Base-by-base conservation (phyloP, 495 filamentous ascomycete genomes). In the Bacidia rubella region DNA sequence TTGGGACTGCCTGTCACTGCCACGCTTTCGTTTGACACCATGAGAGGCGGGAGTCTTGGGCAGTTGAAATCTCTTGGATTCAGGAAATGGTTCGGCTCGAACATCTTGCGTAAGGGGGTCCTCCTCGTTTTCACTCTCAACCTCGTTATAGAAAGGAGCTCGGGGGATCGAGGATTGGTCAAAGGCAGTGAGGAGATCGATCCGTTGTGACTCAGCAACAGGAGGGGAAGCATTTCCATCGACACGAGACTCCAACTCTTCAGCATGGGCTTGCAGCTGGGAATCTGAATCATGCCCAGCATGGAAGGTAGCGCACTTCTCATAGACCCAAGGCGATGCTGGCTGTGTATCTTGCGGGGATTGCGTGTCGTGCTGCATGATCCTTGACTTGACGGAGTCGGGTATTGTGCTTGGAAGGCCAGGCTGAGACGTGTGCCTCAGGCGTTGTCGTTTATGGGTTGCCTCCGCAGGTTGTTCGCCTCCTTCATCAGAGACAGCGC, bases 241-340 rank as follows among this genome's bases (percentile, higher is more conserved):
- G 10, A n/a, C 47, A 5, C n/a, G 22, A 39, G 11, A 19, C 2
- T 1, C 12, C 1, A 68, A 52, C 11, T 72, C 68, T 11, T 63
- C 66, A 11, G 54, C 64, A 32, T 70, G 66, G 2, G 55, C 62
- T 17, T 63, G 48, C 35, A 55, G 51, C n/a, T 46, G 48, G 12
- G 45, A 20, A n/a, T 7, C 35, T 4, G 19, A 15, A 39, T 65
- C 57, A 56, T 68, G 68, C 43, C 66, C 61, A 17, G 12, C 41
- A n/a, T 44, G 12, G 41, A 44, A 5, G 29, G 57, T 64, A 12
- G 73, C 67, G 32, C 74, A 63, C 32, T 67, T 66, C 49, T 74
- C 73, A 51, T 68, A 74, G n/a, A 75, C 67, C 23, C 70, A 73
- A 58, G 74, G 74, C 11, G 74, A 76, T 25, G 75, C 63, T 3